A percentile compares a stretch with the other conserved stretches of the same genome.
Evolutionary conservation across 1,284 basidiomycete genomes (phyloP).

Genomic region (Irpex sp.): DNA sequence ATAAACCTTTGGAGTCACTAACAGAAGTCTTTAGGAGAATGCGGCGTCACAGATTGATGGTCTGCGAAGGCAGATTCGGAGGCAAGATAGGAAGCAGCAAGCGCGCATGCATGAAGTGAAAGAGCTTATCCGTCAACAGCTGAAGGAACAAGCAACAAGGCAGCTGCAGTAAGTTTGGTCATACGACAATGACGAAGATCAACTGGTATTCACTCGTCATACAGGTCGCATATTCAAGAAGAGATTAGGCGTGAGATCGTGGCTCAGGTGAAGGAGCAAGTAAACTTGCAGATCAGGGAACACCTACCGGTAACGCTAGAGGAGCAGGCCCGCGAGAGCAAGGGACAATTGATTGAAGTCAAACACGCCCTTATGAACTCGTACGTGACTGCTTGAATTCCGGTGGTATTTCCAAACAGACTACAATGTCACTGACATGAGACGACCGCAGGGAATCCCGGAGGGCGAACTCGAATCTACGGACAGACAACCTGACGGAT

Average conservation of each 20-base stretch:
- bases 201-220: not conserved
- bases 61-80: slow-evolving; percentile 39
- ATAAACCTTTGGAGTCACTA: not conserved
- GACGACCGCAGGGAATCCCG: slow-evolving; percentile 51
- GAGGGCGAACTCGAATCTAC: slow-evolving; percentile 51
- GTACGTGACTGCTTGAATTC: slow-evolving; percentile 40
- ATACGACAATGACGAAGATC: not conserved
- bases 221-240: slow-evolving; percentile 44
- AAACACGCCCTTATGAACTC: slow-evolving; percentile 56
- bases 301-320: slow-evolving; percentile 55
- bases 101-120: slow-evolving; percentile 42
- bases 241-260: slow-evolving; percentile 46
- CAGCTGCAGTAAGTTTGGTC: slow-evolving; percentile 38
- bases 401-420: too few species aligned
- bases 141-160: slow-evolving; percentile 40
- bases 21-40: slow-evolving; percentile 30
- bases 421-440: not conserved
- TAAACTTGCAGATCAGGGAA: slow-evolving; percentile 52
- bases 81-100: slow-evolving; percentile 44
- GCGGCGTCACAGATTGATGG: slow-evolving; percentile 38
- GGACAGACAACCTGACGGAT: slow-evolving; percentile 51
- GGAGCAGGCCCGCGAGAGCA: slow-evolving; percentile 51
- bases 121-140: slow-evolving; percentile 39
- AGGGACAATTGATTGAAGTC: slow-evolving; percentile 48
- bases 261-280: slow-evolving; percentile 50